phyloP scores from a whole-genome alignment of 2,329 filamentous ascomycete species.

The Fusarium denticulatum region DNA sequence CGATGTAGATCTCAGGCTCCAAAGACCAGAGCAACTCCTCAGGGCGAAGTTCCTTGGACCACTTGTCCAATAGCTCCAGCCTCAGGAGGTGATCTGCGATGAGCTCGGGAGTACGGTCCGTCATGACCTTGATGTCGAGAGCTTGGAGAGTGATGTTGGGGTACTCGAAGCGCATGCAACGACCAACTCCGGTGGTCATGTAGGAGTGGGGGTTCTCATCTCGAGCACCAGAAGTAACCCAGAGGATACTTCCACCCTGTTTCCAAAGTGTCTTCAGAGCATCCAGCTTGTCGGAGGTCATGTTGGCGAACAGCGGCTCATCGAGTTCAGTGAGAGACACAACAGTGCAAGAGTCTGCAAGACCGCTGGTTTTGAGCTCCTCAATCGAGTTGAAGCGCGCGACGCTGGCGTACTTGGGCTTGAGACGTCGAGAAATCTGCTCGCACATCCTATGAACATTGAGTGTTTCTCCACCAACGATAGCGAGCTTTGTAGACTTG shows the following conservation, averaged over 20 bases:
- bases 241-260: not conserved
- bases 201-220: not conserved
- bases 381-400: not conserved
- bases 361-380: not conserved
- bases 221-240: not conserved
- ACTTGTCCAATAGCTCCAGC: not conserved
- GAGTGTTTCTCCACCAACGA: not conserved
- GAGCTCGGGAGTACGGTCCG: not conserved
- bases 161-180: not conserved
- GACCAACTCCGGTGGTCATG: not conserved
- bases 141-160: not conserved
- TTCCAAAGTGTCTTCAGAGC: not conserved
- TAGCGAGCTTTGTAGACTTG: not conserved
- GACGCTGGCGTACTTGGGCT: rapidly evolving
- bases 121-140: not conserved
- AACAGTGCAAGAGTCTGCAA: not conserved
- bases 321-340: not conserved
- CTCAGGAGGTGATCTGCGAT: not conserved
- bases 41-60: not conserved
- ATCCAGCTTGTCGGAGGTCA: rapidly evolving
- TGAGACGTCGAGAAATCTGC: not conserved
- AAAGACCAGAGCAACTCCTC: not conserved
- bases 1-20: not conserved
- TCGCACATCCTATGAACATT: not conserved
- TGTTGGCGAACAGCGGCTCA: not conserved